Evolutionary conservation across 305 asterid genomes (phyloP), one percentile per base, ranked within the genome.

Genomic region (Caryopteris hybrid): DNA sequence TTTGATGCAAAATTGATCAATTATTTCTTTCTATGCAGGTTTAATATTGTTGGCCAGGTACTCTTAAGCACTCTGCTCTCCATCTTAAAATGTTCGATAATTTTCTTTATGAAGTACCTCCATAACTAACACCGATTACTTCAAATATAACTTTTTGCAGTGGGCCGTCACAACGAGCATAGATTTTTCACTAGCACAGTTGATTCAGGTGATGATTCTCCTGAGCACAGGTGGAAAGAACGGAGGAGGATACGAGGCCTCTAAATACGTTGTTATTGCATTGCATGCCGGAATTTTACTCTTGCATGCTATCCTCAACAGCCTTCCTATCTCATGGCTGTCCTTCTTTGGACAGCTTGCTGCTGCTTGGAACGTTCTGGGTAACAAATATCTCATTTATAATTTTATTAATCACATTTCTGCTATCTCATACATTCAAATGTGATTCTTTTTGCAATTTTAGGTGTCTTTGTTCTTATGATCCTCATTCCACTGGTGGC

Each of bases 31-130:
- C 48, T 69, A 68, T 84, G 86, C 97, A 93, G 96, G 97, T 90
- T 93, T 76, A 90, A 93, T 80, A 85, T 93, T 78, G 90, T 87
- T 63, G 99, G 99, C 21, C 99, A 93, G 98, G 98, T 93, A 88
- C 62, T 55, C 14, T 29, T 58, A 56, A 64, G 17, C 72, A 43
- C 36, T 61, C 42, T 23, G 9, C 27, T 31, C 11, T 43, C 55
- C 64, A 52, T 39, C 58, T 67, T 68, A 36, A 67, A 64, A 58
- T 69, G 33, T 66, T 75, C 65, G 41, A 23, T 41, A 31, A 63
- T 14, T 46, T 66, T 34, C 62, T 59, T 54, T 23, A 27, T 34
- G 9, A 48, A 27, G 64, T 46, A 41, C 56, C 69, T 14, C 39
- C 11, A 43, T 27, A 31, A 62, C 10, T 31, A 53, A 57, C 61